Evolutionary conservation across 805 yeast species (phyloP), one percentile per base, ranked within the genome.

Genomic region (Saccharomyces kudriavzevii): DNA sequence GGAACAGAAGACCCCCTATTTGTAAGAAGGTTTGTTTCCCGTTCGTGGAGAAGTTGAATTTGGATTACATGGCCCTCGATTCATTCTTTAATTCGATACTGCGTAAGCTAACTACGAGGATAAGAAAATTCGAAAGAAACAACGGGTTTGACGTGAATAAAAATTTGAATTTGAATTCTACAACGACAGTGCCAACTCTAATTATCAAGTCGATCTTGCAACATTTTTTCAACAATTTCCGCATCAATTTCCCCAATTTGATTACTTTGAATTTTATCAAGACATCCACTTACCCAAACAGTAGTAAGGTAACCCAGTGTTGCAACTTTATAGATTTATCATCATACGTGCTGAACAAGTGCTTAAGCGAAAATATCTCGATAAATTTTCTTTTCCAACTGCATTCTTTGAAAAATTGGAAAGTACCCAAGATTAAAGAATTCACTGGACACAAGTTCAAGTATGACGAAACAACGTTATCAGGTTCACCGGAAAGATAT

Each of bases 321-420:
- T 58, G 63, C 35, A 64, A 62, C 47, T 59, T 60, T 45, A 55
- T 63, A 17, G 63, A 61, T 50, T 40, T 61, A 25, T 61, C 66
- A 1, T 46, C 60, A 17, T 48, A 54, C 11, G 52, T 60, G 47
- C 31, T 64, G 22, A 51, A 53, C 46, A 57, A 58, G 45, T 58
- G 61, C 22, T 54, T 51, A 28, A 40, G 40, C 6, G 49, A 51
- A 13, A 31, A 47, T n/a, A 54, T 58, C 14, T 51, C 56, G 9
- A 48, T 64, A 26, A 55, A 52, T 45, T 43, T 49, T 22, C 50
- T 58, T 14, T 65, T 65, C 48, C 49, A 56, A 27, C 29, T 66
- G 10, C 66, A 66, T 49, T 65, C 68, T 2, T 57, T 64, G 26
- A 50, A 56, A n/a, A 61, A 63, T 50, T 65, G 69, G 68, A 13